Evolutionary conservation across 2,329 filamentous ascomycete species (phyloP).

Genomic region (Trichoderma lentiforme): DNA sequence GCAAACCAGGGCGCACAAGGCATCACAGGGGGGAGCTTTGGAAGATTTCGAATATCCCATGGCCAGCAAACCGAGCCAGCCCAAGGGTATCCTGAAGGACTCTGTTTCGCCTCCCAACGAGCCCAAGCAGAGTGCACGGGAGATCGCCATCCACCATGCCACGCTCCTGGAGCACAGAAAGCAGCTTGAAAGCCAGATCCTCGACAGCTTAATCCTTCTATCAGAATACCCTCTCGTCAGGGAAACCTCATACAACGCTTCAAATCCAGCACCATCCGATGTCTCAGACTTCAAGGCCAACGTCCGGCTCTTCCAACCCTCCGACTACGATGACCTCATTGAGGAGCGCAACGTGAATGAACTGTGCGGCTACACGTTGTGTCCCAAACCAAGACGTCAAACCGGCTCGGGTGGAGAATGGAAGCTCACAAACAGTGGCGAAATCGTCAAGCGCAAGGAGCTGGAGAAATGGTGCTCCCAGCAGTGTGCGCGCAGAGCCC

Average conservation of each 20-base stretch:
- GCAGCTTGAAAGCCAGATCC: constrained; percentile 69
- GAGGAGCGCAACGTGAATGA: constrained; percentile 82
- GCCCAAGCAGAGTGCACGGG: constrained; percentile 41
- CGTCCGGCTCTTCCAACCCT: constrained; percentile 73
- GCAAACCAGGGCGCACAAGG: not conserved
- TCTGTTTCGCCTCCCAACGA: constrained; percentile 28
- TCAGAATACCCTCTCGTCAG: constrained; percentile 53
- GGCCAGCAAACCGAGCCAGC: constrained; percentile 32
- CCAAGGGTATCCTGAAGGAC: constrained; percentile 62
- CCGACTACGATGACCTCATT: constrained; percentile 85
- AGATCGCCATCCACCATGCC: constrained; percentile 78
- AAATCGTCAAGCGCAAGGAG: constrained; percentile 67
- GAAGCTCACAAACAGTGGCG: constrained; percentile 58
- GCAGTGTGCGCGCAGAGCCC: constrained; percentile 71
- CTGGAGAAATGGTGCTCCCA: constrained; percentile 85
- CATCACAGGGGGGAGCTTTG: not conserved
- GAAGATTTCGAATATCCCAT: constrained; percentile 20
- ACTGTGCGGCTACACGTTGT: constrained; percentile 81
- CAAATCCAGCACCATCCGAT: constrained; percentile 56
- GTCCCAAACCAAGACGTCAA: constrained; percentile 59
- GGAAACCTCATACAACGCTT: constrained; percentile 37
- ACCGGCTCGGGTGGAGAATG: constrained; percentile 60
- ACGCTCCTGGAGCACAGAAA: constrained; percentile 78
- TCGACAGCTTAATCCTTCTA: constrained; percentile 68
- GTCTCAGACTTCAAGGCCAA: constrained; percentile 61